Evolutionary conservation across 2,329 filamentous ascomycete genomes (phyloP).

Genomic region (Amauroascus niger): DNA sequence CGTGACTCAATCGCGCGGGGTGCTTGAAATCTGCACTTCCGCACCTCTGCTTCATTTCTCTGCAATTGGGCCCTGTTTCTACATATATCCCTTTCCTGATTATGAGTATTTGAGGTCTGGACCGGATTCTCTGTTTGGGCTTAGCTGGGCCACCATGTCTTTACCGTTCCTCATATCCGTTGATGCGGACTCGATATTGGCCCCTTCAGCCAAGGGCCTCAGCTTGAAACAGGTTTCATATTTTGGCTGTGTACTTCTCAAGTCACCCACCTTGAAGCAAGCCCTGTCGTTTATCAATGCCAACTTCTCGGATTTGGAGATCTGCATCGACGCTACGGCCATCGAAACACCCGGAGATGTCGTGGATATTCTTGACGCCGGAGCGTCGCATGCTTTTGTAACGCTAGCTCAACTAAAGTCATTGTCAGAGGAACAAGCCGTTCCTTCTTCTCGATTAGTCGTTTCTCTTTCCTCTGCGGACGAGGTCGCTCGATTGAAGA

Average conservation of each 20-base stretch:
- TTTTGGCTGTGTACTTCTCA: constrained; percentile 49
- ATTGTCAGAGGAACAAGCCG: constrained; percentile 43
- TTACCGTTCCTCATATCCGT: constrained; percentile 36
- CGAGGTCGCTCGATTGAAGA: constrained; percentile 32
- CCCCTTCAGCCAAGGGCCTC: constrained; percentile 42
- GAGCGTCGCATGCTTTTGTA: constrained; percentile 77
- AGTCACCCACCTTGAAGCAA: constrained; percentile 35
- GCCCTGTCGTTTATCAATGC: constrained; percentile 46
- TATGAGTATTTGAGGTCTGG: neutral
- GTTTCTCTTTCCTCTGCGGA: constrained; percentile 40
- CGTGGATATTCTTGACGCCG: constrained; percentile 69
- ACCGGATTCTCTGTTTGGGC: neutral
- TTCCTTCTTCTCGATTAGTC: constrained; percentile 49
- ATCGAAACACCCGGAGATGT: constrained; percentile 63
- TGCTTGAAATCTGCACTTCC: neutral
- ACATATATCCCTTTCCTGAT: neutral
- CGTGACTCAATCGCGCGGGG: neutral
- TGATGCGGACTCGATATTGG: constrained; percentile 28
- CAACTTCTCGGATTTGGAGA: constrained; percentile 47
- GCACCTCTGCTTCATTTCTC: neutral
- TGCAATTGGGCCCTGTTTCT: neutral
- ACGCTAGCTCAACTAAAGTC: constrained; percentile 55
- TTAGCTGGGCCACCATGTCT: constrained; percentile 25
- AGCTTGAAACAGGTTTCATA: constrained; percentile 47
- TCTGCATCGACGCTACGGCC: constrained; percentile 67